Evolutionary conservation across 164 flowering plant species (phyloP).

Genomic region (Stephania yunnanensis): DNA sequence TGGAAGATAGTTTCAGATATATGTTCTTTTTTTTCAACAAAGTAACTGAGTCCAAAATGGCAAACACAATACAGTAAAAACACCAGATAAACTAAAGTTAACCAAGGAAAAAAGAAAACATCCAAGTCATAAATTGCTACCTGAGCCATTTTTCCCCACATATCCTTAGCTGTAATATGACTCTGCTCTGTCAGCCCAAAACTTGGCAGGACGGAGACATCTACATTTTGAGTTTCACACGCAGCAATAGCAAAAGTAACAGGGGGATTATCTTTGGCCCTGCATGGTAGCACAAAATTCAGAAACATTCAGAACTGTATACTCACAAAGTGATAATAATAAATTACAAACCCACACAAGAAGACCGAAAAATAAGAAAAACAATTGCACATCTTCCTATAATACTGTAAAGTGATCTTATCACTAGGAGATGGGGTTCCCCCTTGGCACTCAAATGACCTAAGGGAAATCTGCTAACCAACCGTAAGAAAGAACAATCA

Average conservation of each 20-base stretch:
- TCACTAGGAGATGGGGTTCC: constrained; percentile 1
- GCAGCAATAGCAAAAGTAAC: constrained; percentile 95
- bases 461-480: constrained; percentile 51
- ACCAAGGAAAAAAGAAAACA: background rate
- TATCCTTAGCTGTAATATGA: constrained; percentile 60
- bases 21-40: background rate
- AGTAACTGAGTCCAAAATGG: background rate
- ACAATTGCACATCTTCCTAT: background rate
- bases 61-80: background rate
- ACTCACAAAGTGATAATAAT: background rate
- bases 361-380: background rate
- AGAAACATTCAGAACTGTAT: background rate
- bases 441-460: constrained; percentile 25
- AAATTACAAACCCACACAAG: background rate
- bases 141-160: constrained; percentile 80
- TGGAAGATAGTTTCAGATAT: background rate
- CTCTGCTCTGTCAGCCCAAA: constrained; percentile 72
- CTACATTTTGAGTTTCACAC: constrained; percentile 86
- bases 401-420: constrained; percentile 1
- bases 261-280: constrained; percentile 83
- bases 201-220: constrained; percentile 78
- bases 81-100: background rate
- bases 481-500: constrained; percentile 43
- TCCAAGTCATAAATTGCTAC: constrained; percentile 23
- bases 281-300: constrained; percentile 27